Base-by-base conservation (phyloP, 495 filamentous ascomycete species). In the Penicillium steckii region DNA sequence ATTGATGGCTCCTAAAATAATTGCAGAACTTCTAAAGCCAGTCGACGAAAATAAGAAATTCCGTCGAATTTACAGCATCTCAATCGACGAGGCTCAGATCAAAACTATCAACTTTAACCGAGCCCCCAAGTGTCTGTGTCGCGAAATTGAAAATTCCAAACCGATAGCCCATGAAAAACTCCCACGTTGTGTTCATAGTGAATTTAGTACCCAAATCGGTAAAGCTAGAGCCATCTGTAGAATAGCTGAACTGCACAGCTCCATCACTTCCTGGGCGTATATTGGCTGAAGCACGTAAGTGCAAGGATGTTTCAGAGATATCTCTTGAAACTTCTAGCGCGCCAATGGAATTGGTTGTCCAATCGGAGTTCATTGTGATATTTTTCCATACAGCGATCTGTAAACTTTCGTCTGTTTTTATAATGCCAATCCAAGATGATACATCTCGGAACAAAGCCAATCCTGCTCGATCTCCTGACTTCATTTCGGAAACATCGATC, bases 141-240 rank as follows among this genome's bases (percentile, higher is more conserved):
- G 79, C 82, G 62, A 68, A 80, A 55, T 84, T 84, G 53, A 85
- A 84, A 9, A 83, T 73, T 0, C 66, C 81, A 59, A 68, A 85
- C 8, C 80, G 71, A 62, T 84, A 83, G 0, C 80, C 82, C 37
- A 74, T 69, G 46, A 83, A 85, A 61, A 74, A 80, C 8, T 65
- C 48, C 72, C 73, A 83, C 12, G 63, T 60, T 21, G 69, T 80
- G 33, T 56, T 73, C 68, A 83, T 56, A 5, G 57, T 47, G 25
- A 70, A 78, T 0, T 52, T 50, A 1, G 48, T 45, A 0, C 82
- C 82, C 1, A 85, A 35, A 8, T 55, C 53, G 0, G 52, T 66
- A 50, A 77, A 84, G 1, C 53, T 66, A 6, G 50, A 52, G 1
- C 79, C 80, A 50, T 84, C 79, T 0, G 62, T 54, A 48, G 79